Evolutionary conservation across 345 rosid species (phyloP).

Genomic region (Lumnitzera racemosa): DNA sequence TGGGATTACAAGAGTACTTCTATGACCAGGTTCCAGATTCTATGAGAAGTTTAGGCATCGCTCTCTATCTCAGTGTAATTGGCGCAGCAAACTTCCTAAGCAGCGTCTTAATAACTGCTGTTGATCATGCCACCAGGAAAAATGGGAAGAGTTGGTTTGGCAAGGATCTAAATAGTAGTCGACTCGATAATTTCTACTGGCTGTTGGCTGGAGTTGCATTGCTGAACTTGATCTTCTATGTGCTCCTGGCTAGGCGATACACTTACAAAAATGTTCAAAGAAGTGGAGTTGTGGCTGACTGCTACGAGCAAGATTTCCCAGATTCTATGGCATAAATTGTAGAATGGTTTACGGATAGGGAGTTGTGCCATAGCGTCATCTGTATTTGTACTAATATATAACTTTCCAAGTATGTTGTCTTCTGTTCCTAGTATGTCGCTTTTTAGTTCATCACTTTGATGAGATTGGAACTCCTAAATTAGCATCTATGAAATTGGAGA

Average conservation of each 20-base stretch:
- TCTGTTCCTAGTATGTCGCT: too few relatives aligned
- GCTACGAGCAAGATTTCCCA: slow-evolving; percentile 27
- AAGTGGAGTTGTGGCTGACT: slow-evolving; percentile 55
- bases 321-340: slow-evolving; percentile 4
- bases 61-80: slow-evolving; percentile 72
- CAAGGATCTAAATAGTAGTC: slow-evolving; percentile 69
- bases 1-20: slow-evolving; percentile 89
- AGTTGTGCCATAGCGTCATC: too few relatives aligned
- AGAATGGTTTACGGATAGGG: slow-evolving; percentile 14
- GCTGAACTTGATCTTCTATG: slow-evolving; percentile 44
- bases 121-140: slow-evolving; percentile 37
- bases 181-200: slow-evolving; percentile 73
- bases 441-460: too few relatives aligned
- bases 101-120: slow-evolving; percentile 54
- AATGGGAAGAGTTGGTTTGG: slow-evolving; percentile 67
- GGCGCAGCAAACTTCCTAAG: slow-evolving; percentile 76
- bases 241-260: slow-evolving; percentile 49
- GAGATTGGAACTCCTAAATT: too few relatives aligned
- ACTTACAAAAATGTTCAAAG: slow-evolving; percentile 72
- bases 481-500: too few relatives aligned
- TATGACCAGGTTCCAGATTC: slow-evolving; percentile 95
- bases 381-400: too few relatives aligned
- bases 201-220: slow-evolving; percentile 44
- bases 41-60: slow-evolving; percentile 93
- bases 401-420: too few relatives aligned